Evolutionary conservation across 495 filamentous ascomycete genomes (phyloP), one percentile per base, ranked within the genome.

Genomic region (Penicillium roqueforti): DNA sequence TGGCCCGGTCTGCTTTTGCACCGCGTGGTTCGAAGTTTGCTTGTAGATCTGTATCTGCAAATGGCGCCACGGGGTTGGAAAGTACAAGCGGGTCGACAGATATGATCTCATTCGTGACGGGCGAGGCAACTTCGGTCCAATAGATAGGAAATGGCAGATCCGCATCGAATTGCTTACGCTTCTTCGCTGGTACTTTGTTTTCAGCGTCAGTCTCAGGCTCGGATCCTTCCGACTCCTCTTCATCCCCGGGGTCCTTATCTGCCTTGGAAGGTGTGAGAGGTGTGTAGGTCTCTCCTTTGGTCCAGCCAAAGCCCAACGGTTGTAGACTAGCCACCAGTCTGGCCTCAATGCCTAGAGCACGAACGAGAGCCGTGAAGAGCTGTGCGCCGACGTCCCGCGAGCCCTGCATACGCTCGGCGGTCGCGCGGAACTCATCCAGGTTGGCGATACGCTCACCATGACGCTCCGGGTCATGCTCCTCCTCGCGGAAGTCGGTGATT

Each of bases 281-380:
- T 18, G 60, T 67, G 40, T 71, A 72, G 0, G 61, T 86, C 68
- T 98, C 93, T 16, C 77, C 73, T 63, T 92, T 92, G 46, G 85
- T 92, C 83, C 89, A 97, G 2, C 91, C 91, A 68, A 96, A 96
- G 2, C 95, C 93, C 1, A 90, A 66, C 14, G 93, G 87, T 56
- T 97, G 93, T 10, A 99, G 69, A 67, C 81, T 96, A 13, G 85
- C 84, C 9, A 97, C 84, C 60, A 97, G 72, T 37, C 91, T 77
- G 18, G 87, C 82, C 54, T 96, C 89, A 11, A 96, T 73, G 0
- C 86, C 87, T 16, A 99, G 61, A 4, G 84, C 92, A 53, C 95
- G 78, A n/a, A 97, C 66, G 20, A 99, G 70, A 7, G 90, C 89
- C 0, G 90, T 93, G 57, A 99, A 97, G 0, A 99, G 80, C 66